phyloP scores from a whole-genome alignment of 495 filamentous ascomycete species.

The Penicillium paradoxum region DNA sequence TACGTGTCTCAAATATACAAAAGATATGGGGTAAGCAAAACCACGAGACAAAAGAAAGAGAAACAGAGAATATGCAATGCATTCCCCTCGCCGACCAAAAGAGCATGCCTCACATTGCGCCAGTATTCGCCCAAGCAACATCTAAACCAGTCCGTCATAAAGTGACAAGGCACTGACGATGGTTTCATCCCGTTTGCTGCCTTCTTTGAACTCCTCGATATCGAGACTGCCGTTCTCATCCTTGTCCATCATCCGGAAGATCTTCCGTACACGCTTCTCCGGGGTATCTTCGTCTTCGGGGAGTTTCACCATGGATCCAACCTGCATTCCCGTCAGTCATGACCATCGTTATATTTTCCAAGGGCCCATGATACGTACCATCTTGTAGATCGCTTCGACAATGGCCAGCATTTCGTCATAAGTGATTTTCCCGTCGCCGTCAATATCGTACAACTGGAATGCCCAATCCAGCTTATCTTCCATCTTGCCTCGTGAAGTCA shows the following conservation, averaged over 20 bases:
- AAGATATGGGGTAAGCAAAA: constrained; percentile 2
- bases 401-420: constrained; percentile 99
- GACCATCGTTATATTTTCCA: neutral
- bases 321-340: constrained; percentile 48
- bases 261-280: constrained; percentile 96
- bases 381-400: constrained; percentile 99
- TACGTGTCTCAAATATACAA: constrained; percentile 7
- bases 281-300: constrained; percentile 98
- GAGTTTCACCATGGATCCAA: constrained; percentile 98
- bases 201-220: constrained; percentile 97
- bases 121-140: constrained; percentile 24
- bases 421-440: constrained; percentile 96
- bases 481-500: constrained; percentile 95
- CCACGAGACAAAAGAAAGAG: neutral
- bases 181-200: constrained; percentile 97
- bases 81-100: constrained; percentile 1
- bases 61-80: constrained; percentile 7
- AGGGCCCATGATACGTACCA: constrained; percentile 73
- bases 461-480: constrained; percentile 99
- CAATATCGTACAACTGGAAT: constrained; percentile 98
- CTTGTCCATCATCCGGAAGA: constrained; percentile 99
- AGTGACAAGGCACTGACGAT: constrained; percentile 95
- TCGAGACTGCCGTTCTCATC: constrained; percentile 93
- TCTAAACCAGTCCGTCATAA: constrained; percentile 88
- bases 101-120: constrained; percentile 21